Base-by-base conservation (phyloP, 805 yeast genomes). In the Blastobotrys chiropterorum region DNA sequence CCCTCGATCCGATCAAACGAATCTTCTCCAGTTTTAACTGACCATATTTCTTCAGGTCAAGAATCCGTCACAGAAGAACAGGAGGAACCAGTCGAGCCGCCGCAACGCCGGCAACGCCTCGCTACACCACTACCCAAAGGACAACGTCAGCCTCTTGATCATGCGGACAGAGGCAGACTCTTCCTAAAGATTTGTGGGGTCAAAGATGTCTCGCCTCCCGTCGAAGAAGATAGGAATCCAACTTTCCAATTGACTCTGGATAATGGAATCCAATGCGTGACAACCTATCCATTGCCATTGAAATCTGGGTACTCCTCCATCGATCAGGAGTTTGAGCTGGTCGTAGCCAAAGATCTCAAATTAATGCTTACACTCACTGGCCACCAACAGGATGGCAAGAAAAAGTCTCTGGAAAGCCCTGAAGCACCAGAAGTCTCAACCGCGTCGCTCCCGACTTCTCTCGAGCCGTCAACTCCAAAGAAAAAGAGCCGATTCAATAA, bases 241-340 rank as follows among this genome's bases (percentile, higher is more conserved):
- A 67, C 69, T 15, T 77, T 81, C 65, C 69, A 72, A 38, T 60
- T 81, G 31, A 65, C 69, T 19, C 69, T 83, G 55, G 96, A 88
- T 64, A 89, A 88, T 63, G 94, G 95, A 1, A 78, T 82, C 30
- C 94, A 89, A 62, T 78, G 86, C 50, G 76, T 86, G 50, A 79
- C 80, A 46, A 88, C 95, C 0, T 79, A 82, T 11, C 76, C 76
- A 66, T 56, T 67, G 41, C 54, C 59, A 0, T 49, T 58, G 15
- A 11, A 26, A 7, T 38, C 68, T 3, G 54, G 67, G n/a, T 22
- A 47, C 19, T 38, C 49, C 38, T 55, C 68, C 8, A 68, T 87
- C 46, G 78, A 78, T 48, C 87, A 86, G 61, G 97, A 90, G 62
- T 88, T 88, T 65, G 97, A 89, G 66, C 71, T 85, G 55, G 73